A percentile compares a stretch with the other conserved stretches of the same genome.
These are phyloP conservation scores for Phaeotremella skinneri DNA, from an alignment of 768 basidiomycete species.

Conservation along the genomic window DNA sequence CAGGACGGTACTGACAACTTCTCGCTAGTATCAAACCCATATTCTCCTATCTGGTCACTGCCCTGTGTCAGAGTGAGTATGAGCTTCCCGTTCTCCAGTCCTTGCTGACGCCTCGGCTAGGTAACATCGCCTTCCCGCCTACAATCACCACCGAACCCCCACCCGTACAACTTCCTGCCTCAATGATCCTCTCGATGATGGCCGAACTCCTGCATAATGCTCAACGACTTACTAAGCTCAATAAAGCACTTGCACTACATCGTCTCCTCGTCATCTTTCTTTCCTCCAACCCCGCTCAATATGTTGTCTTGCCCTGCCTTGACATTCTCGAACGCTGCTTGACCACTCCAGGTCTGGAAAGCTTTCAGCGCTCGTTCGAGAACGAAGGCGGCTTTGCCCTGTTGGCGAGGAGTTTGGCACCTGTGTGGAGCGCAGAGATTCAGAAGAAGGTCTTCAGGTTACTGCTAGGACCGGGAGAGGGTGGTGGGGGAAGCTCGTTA, in stretches of 20 bases:
- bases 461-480: conserved; percentile 57
- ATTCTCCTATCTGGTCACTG: conserved; percentile 79
- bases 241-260: conserved; percentile 69
- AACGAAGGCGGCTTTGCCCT: conserved; percentile 78
- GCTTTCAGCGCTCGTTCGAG: conserved; percentile 80
- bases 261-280: conserved; percentile 77
- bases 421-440: conserved; percentile 65
- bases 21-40: conserved; percentile 66
- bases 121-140: conserved; percentile 14
- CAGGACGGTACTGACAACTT: background rate
- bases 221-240: conserved; percentile 66
- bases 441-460: conserved; percentile 69
- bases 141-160: conserved; percentile 24
- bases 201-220: conserved; percentile 63
- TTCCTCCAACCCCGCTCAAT: conserved; percentile 66
- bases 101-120: conserved; percentile 1
- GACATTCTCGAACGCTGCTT: conserved; percentile 37
- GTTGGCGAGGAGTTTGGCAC: conserved; percentile 66
- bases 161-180: conserved; percentile 36
- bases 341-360: conserved; percentile 61
- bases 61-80: conserved; percentile 58
- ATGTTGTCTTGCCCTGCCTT: conserved; percentile 49
- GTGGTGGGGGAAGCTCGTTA: conserved; percentile 13
- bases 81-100: conserved; percentile 58
- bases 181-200: conserved; percentile 62